Evolutionary conservation across 306 rosid genomes (phyloP).

Genomic region (Rubus idaeus): DNA sequence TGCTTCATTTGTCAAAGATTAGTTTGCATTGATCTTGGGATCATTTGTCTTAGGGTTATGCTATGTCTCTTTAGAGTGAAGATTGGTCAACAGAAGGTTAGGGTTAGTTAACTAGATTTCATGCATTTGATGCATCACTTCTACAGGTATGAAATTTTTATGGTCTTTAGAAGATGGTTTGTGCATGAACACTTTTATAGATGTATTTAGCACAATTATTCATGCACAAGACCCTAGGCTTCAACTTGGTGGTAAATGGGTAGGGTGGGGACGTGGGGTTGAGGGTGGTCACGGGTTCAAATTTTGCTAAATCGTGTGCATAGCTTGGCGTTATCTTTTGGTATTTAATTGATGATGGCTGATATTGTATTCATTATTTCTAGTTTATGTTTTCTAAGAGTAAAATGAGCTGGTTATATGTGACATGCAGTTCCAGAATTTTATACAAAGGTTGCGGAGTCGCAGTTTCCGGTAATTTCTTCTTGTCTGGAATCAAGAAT

Average conservation of each 20-base stretch:
- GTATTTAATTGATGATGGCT: background rate
- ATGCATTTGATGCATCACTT: background rate
- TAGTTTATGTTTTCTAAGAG: background rate
- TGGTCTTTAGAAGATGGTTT: background rate
- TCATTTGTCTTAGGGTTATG: background rate
- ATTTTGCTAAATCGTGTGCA: background rate
- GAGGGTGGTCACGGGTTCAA: conserved; percentile 3
- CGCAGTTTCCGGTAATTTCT: conserved; percentile 70
- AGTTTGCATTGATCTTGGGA: conserved; percentile 1
- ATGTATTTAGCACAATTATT: background rate
- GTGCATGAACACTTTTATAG: background rate
- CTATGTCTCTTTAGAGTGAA: background rate
- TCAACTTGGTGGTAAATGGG: background rate
- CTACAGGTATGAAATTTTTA: background rate
- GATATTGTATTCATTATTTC: background rate
- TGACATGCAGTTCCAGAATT: conserved; percentile 71
- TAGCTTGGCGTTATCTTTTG: background rate
- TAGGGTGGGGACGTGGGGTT: background rate
- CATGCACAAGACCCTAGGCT: background rate
- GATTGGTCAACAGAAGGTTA: background rate
- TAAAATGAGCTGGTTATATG: conserved; percentile 27
- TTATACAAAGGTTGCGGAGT: conserved; percentile 71
- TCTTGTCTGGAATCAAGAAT: conserved; percentile 22
- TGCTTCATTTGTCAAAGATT: conserved; percentile 15
- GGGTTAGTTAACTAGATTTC: background rate